Evolutionary conservation across 495 filamentous ascomycete species (phyloP).

Genomic region (Aspergillus saccharolyticus): DNA sequence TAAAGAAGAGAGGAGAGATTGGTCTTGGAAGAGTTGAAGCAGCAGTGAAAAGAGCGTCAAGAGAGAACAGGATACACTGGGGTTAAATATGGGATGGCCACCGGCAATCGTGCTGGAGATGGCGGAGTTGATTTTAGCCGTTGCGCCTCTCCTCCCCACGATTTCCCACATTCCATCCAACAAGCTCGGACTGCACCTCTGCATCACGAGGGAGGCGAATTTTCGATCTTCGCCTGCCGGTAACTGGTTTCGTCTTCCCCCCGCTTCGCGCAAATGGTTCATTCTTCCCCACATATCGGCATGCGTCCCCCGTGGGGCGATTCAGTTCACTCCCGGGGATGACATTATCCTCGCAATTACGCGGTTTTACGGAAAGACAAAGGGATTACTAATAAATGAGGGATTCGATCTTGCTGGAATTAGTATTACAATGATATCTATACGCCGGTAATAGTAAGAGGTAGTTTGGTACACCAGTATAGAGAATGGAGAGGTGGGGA

Average conservation of each 20-base stretch:
- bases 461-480: no score
- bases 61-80: background rate
- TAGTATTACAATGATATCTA: no score
- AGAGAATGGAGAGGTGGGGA: no score
- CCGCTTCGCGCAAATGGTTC: background rate
- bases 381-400: no score
- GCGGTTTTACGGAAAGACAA: no score
- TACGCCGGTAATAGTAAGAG: no score
- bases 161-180: constrained; percentile 15
- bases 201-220: background rate
- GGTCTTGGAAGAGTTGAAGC: background rate
- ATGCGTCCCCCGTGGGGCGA: constrained; percentile 12
- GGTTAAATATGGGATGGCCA: constrained; percentile 3
- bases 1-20: background rate
- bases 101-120: background rate
- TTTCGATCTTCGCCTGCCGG: background rate
- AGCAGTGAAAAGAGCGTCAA: background rate
- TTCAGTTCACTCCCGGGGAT: constrained; percentile 5
- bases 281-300: constrained; percentile 9
- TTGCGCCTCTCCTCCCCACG: constrained; percentile 11
- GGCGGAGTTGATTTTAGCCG: constrained; percentile 17
- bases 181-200: background rate
- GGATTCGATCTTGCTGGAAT: no score
- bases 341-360: background rate
- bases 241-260: background rate